These are phyloP conservation scores for Mycena epipterygia DNA, from an alignment of 768 basidiomycete species.

Conservation along the genomic window DNA sequence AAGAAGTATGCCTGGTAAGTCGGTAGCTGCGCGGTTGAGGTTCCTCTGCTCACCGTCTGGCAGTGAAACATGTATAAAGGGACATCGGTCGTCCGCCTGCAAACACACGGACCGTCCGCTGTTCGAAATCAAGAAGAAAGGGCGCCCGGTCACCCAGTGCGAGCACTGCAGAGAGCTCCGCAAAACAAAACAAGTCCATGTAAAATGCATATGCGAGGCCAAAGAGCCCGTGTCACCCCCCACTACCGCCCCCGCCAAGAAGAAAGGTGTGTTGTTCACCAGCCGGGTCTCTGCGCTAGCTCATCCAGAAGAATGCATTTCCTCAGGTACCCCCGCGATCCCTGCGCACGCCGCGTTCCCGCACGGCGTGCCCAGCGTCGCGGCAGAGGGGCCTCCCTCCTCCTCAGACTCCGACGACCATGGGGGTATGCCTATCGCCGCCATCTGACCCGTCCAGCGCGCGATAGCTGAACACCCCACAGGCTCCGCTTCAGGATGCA, in stretches of 20 bases:
- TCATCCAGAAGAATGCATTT: constrained; percentile 61
- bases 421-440: constrained; percentile 72
- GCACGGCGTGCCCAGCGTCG: constrained; percentile 77
- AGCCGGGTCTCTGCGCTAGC: constrained; percentile 41
- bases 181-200: constrained; percentile 88
- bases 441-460: constrained; percentile 50
- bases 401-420: constrained; percentile 73
- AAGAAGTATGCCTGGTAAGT: constrained; percentile 89
- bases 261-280: constrained; percentile 71
- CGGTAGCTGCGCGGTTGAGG: constrained; percentile 9
- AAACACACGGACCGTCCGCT: constrained; percentile 90
- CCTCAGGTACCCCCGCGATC: constrained; percentile 69
- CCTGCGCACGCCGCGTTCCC: constrained; percentile 85
- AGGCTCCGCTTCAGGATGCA: constrained; percentile 55
- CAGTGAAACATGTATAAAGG: constrained; percentile 95
- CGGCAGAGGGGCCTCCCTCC: constrained; percentile 71
- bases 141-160: constrained; percentile 93
- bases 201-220: constrained; percentile 88
- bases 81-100: constrained; percentile 91
- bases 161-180: constrained; percentile 88
- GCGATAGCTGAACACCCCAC: constrained; percentile 61
- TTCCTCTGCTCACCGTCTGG: constrained; percentile 19
- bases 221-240: constrained; percentile 69
- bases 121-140: constrained; percentile 95
- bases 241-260: constrained; percentile 61